Evolutionary conservation across 2,329 filamentous ascomycete species (phyloP), one percentile per base, ranked within the genome.

Genomic region (Fusarium buxicola): DNA sequence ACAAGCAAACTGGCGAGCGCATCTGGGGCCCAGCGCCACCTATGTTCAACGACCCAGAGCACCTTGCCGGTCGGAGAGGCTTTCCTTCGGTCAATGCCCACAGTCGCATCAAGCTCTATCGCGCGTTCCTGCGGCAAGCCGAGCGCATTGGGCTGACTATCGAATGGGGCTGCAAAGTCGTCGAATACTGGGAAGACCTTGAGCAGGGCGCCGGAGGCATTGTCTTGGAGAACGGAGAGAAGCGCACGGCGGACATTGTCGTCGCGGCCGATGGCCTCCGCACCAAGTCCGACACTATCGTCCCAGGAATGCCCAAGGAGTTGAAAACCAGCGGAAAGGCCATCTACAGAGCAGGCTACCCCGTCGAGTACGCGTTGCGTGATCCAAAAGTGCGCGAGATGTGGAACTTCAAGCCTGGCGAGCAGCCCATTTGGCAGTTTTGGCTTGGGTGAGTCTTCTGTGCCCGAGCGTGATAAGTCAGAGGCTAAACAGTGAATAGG

Each of bases 21-120:
- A 63, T 63, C 21, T 63, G 60, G 60, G 60, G 60, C 7, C 60
- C 60, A 18, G 60, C 60, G 1, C 60, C 60, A 4, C 60, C 60
- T 0, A 63, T 63, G 60, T 63, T 63, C 30, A 63, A 63, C 2
- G 60, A 63, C 8, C 55, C 60, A 2, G 49, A 64, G 45, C 24
- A 63, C 16, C 24, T 64, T 1, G 25, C 27, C 0, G 55, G 55
- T 0, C 28, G 60, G 18, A 57, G 49, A 0, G 60, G 60, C 0
- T 63, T 63, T 8, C 60, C 60, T 0, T 63, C 60, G 2, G 60
- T 63, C 5, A 63, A 63, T 16, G 60, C 60, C 0, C 60, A 63
- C 0, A 56, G 60, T 0, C 60, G 60, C 1, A 61, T 63, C 0
- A 63, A 63, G 7, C 10, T 63, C 2, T 63, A 63, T 24, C 60